phyloP scores from a whole-genome alignment of 2,329 filamentous ascomycete species.

The Samsoniella hepiali region DNA sequence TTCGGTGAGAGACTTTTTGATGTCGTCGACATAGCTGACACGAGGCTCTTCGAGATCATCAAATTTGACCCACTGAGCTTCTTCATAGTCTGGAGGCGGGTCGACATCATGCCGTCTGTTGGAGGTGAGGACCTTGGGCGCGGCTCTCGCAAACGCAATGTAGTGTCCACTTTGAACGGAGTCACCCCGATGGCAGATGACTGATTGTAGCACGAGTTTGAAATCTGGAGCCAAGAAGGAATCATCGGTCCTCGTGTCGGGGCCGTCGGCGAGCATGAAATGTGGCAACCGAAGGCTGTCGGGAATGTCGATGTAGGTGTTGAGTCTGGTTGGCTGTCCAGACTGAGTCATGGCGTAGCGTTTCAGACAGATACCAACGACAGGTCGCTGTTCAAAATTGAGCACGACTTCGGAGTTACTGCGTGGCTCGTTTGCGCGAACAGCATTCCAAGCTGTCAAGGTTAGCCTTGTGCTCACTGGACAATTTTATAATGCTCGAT shows the following conservation, averaged over 20 bases:
- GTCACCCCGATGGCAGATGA: conserved; percentile 86
- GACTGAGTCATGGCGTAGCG: conserved; percentile 70
- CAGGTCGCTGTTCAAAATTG: conserved; percentile 80
- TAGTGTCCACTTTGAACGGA: conserved; percentile 90
- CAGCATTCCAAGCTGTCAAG: conserved; percentile 76
- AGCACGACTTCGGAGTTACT: conserved; percentile 80
- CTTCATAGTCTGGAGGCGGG: conserved; percentile 63
- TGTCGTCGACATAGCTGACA: conserved; percentile 73
- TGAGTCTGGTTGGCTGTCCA: conserved; percentile 66
- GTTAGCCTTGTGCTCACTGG: conserved; percentile 32
- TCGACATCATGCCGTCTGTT: conserved; percentile 54
- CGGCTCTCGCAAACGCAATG: conserved; percentile 76
- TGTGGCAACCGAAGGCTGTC: conserved; percentile 76
- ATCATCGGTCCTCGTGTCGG: conserved; percentile 52
- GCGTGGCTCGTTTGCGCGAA: conserved; percentile 48
- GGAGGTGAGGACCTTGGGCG: conserved; percentile 58
- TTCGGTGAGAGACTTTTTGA: conserved; percentile 70
- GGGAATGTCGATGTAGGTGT: conserved; percentile 89
- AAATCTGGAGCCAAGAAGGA: conserved; percentile 81
- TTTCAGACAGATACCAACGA: conserved; percentile 90
- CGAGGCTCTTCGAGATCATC: conserved; percentile 76
- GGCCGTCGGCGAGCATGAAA: conserved; percentile 77
- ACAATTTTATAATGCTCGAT: background rate
- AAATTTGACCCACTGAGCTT: conserved; percentile 83
- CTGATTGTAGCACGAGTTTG: conserved; percentile 85